Evolutionary conservation across 768 basidiomycete species (phyloP), one percentile per base, ranked within the genome.

Genomic region (Tylopilus felleus): DNA sequence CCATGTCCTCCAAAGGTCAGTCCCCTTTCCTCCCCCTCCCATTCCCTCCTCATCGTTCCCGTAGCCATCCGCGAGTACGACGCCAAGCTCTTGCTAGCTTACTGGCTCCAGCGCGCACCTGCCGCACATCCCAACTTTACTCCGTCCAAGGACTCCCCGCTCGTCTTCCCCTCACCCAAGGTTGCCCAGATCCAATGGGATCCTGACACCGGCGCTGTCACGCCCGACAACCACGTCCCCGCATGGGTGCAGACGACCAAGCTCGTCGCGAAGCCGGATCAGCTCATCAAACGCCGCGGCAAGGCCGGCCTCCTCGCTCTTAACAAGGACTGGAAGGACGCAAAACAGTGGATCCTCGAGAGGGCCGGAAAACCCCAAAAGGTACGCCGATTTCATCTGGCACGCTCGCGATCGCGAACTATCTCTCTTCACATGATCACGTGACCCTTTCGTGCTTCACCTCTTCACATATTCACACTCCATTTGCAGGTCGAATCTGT

Each of bases 221-320:
- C 83, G 1, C 74, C 82, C 33, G 84, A 85, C 52, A 76, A 68
- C 36, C 73, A 77, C 56, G 74, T 93, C 28, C 90, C 90, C 16
- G 73, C 79, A 63, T 94, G 91, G 92, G 88, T 94, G 33, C 85
- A 83, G 75, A 83, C 79, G 61, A 83, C 71, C 61, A 91, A 92
- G 79, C 90, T 96, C 71, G 94, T 97, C 65, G 94, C 86, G 17
- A 97, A 97, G 77, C 94, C 94, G 23, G 94, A 96, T 77, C 94
- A 97, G 77, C 88, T 98, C 74, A 98, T 98, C 84, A 99, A 98
- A 80, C 90, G 97, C 60, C 90, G 97, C 58, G 97, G 97, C 66
- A 99, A 99, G 82, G 93, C 93, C 21, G 97, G 97, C 60, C 82
- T 99, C 14, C 83, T 99, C 59, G 85, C 86, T 33, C 81, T 99